Evolutionary conservation across 228 moss, liverwort and hornwort genomes (phyloP).

Genomic region (Sphagnum magellanicum): DNA sequence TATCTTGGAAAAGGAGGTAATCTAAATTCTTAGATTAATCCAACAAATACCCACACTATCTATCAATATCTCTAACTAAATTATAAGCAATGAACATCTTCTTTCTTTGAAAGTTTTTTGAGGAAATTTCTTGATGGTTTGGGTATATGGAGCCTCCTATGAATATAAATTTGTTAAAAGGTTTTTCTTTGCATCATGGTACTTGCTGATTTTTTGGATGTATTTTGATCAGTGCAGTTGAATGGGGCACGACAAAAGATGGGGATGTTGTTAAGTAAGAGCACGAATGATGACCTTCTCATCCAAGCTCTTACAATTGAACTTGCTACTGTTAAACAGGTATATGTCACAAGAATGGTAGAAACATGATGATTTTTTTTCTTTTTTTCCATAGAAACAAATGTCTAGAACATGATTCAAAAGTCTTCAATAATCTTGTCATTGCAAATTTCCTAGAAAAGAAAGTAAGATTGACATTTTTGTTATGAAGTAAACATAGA

Average conservation of each 20-base stretch:
- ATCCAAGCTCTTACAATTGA: slow-evolving; percentile 89
- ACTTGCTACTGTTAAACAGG: slow-evolving; percentile 68
- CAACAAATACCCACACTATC: too few relatives aligned
- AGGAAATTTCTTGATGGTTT: too few relatives aligned
- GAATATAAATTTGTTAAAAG: too few relatives aligned
- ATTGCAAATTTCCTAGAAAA: too few relatives aligned
- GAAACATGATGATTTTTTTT: not conserved
- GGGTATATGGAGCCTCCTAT: too few relatives aligned
- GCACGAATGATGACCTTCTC: slow-evolving; percentile 87
- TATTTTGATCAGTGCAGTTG: slow-evolving; percentile 25
- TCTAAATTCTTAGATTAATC: not conserved
- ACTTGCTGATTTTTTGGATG: not conserved
- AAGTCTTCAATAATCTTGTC: too few relatives aligned
- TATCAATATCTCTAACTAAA: too few relatives aligned
- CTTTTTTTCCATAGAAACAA: too few relatives aligned
- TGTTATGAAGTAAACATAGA: too few relatives aligned
- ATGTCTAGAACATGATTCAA: not conserved
- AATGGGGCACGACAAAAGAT: slow-evolving; percentile 63
- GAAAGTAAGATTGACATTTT: not conserved
- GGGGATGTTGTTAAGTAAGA: slow-evolving; percentile 70
- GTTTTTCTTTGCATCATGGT: too few relatives aligned
- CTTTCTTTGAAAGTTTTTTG: too few relatives aligned
- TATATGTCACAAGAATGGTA: slow-evolving; percentile 4
- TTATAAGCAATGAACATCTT: too few relatives aligned
- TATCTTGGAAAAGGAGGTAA: slow-evolving; percentile 76